Evolutionary conservation across 306 rosid genomes (phyloP).

Genomic region (Hippophae tibetana): DNA sequence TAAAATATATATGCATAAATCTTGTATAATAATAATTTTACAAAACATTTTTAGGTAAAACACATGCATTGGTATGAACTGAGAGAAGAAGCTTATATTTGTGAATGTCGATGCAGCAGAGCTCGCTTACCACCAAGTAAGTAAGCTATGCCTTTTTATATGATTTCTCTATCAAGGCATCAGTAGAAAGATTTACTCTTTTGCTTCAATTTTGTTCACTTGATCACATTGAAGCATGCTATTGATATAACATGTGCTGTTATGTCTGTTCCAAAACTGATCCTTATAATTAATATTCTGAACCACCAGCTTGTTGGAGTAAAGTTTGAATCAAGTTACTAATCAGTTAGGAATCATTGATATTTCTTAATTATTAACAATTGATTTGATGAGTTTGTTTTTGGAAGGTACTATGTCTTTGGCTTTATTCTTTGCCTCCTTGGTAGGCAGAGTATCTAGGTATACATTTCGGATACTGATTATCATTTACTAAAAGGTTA

Average conservation of each 20-base stretch:
- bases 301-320: not conserved
- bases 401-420: no score
- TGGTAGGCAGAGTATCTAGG: no score
- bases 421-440: no score
- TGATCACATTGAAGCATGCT: constrained; percentile 14
- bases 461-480: no score
- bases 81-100: constrained; percentile 60
- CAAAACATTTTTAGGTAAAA: constrained; percentile 48
- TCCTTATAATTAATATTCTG: not conserved
- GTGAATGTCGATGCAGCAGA: constrained; percentile 93
- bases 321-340: no score
- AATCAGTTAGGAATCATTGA: no score
- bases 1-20: not conserved
- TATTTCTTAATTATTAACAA: no score
- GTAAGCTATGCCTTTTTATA: constrained; percentile 35
- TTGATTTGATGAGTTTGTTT: no score
- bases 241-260: constrained; percentile 10
- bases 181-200: constrained; percentile 1
- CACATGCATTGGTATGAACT: constrained; percentile 88
- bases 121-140: constrained; percentile 91
- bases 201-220: constrained; percentile 6
- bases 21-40: not conserved
- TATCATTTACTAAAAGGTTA: no score
- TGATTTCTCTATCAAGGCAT: not conserved
- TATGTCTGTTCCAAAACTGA: not conserved